Base-by-base conservation (phyloP, 129 eudicot species). In the Rutidosis leptorrhynchoides region DNA sequence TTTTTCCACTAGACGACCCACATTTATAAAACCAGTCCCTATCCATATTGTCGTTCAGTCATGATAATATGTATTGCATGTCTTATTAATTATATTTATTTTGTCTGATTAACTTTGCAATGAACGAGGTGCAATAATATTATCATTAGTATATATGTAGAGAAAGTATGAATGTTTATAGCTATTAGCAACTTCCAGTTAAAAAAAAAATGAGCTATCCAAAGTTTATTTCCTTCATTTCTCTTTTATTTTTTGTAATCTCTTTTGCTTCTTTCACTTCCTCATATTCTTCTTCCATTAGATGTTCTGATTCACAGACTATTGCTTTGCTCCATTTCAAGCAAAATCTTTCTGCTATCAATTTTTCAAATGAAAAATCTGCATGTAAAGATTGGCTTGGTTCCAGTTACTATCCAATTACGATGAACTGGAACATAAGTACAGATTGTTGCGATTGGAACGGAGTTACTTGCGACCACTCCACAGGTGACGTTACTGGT, bases 391-490 rank as follows among this genome's bases (percentile, higher is more conserved):
- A 25, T 4, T 27, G 12, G 30, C 17, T 56, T 4, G 21, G 62
- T 56, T 56, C 62, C 16, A 8, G 24, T 56, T 56, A 56, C 25
- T 25, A 56, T 56, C 62, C 62, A 11, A 25, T 3, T 15, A 56
- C n/a, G 17, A 56, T 29, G 48, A 62, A 62, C 48, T 73, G 78
- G 78, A 42, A 70, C 37, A 17, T 11, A 9, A 33, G 42, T 56
- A 35, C 35, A 3, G 72, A 64, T 42, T 77, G 82, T 43, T 77
- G 82, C 26, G 15, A 20, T 12, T 77, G 81, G 81, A 67, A 77
- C 28, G 81, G 81, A 45, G 72, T 77, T 10, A 20, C n/a, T 0
- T 77, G 81, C 53, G 33, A 62, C 21, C 17, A 61, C 8, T 33
- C 17, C 26, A 62, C 77, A 15, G 72, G 81, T 49, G 52, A 46